Conservation (phyloP, 306 rosid genomes). For the Acacia acuminata region DNA sequence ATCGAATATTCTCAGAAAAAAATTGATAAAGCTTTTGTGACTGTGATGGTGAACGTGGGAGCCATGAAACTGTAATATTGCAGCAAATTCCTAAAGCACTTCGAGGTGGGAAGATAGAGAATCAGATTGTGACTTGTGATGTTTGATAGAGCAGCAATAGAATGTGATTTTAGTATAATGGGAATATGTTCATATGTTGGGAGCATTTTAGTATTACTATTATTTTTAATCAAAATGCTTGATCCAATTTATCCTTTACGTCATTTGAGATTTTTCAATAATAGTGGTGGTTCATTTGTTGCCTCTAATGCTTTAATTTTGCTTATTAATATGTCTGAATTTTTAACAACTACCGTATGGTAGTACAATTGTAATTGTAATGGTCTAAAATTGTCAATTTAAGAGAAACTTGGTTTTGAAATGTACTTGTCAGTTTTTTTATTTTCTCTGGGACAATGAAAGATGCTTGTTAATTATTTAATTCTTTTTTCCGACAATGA, state of each 20-base stretch:
- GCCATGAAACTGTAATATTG: not conserved
- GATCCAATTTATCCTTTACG: not conserved
- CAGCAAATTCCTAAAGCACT: not conserved
- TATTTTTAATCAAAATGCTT: not conserved
- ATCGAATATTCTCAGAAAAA: constrained; percentile 20
- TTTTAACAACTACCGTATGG: not conserved
- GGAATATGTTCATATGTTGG: not conserved
- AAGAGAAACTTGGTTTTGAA: not conserved
- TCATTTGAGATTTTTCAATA: not conserved
- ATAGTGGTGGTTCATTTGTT: constrained; percentile 1
- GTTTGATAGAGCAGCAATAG: constrained; percentile 12
- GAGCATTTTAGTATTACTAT: not conserved
- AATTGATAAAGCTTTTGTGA: constrained; percentile 17
- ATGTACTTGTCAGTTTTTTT: not conserved
- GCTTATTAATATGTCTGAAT: not conserved
- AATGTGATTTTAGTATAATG: not conserved
- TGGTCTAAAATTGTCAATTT: not conserved
- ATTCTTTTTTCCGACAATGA: not conserved
- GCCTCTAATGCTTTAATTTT: not conserved
- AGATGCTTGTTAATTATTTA: not conserved
- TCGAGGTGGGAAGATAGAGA: not conserved
- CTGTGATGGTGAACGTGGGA: constrained; percentile 7
- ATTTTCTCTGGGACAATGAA: not conserved
- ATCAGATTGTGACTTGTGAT: not conserved
- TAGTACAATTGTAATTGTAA: not conserved